Conservation (phyloP, 352 stramenopile genomes). For the Globisporangium ultimum region DNA sequence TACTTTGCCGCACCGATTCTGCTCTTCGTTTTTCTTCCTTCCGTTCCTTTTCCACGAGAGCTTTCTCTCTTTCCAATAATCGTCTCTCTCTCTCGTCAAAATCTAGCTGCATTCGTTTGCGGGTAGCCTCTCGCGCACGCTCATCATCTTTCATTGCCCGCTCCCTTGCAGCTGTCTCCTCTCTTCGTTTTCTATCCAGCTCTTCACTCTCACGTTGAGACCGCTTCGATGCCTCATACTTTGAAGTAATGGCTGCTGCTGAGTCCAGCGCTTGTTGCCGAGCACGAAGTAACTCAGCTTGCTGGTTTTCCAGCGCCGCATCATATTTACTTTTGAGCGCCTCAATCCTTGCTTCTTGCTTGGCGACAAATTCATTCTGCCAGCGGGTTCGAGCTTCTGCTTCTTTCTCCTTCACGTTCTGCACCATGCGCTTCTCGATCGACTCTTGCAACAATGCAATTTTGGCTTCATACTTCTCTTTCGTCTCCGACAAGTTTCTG, state of each 20-base stretch:
- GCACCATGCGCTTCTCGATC: conserved; percentile 42
- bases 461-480: conserved; percentile 50
- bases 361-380: conserved; percentile 67
- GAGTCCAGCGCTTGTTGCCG: conserved; percentile 48
- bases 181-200: conserved; percentile 22
- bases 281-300: conserved; percentile 45
- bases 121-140: conserved; percentile 22
- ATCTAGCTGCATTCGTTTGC: conserved; percentile 43
- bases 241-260: conserved; percentile 37
- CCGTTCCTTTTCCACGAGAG: conserved; percentile 42
- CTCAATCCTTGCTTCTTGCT: conserved; percentile 70
- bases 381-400: conserved; percentile 53
- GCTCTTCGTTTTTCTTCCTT: conserved; percentile 21
- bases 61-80: conserved; percentile 42
- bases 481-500: conserved; percentile 25
- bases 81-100: conserved; percentile 55
- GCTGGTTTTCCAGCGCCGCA: conserved; percentile 51
- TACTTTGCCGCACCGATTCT: conserved; percentile 12
- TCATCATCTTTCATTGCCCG: conserved; percentile 41
- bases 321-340: conserved; percentile 73
- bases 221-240: conserved; percentile 43
- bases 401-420: conserved; percentile 52
- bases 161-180: conserved; percentile 28
- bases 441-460: conserved; percentile 41
- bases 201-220: conserved; percentile 33